These are phyloP conservation scores for Xylaria sp. DNA, from an alignment of 2,329 filamentous ascomycete species.

Conservation along the genomic window DNA sequence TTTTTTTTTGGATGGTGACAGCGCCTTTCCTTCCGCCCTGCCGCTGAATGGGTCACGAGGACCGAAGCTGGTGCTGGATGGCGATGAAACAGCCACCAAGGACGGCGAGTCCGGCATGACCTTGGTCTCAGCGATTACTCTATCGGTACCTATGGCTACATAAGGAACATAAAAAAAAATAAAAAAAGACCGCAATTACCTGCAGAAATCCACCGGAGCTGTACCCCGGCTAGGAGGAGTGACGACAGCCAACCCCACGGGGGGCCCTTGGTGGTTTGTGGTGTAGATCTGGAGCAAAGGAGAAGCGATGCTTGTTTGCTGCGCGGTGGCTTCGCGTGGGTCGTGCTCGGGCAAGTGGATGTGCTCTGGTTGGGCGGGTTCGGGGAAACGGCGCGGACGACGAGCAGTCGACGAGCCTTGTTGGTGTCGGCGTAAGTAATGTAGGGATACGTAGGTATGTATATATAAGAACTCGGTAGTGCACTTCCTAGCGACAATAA, in stretches of 20 bases:
- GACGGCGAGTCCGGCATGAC: conserved; percentile 4
- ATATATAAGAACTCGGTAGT: conserved; percentile 3
- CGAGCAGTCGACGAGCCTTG: conserved; percentile 5
- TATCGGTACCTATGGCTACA: conserved; percentile 5
- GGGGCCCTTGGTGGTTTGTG: conserved; percentile 10
- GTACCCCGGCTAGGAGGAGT: conserved; percentile 21
- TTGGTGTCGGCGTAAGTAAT: not conserved
- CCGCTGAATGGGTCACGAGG: conserved; percentile 16
- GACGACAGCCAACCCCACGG: conserved; percentile 32
- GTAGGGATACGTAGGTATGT: not conserved
- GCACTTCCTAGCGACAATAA: not conserved
- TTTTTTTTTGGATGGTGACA: conserved; percentile 14
- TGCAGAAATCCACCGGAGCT: conserved; percentile 11
- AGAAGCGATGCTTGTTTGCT: conserved; percentile 12
- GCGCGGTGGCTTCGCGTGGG: conserved; percentile 33
- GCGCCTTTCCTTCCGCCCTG: conserved; percentile 15
- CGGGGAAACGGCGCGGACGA: conserved; percentile 37
- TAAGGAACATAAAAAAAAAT: not conserved
- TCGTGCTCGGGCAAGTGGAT: conserved; percentile 43
- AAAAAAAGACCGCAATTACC: not conserved
- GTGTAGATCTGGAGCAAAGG: conserved; percentile 27
- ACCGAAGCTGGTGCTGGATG: not conserved
- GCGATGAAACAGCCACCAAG: conserved; percentile 5
- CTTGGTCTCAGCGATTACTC: not conserved
- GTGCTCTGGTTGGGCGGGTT: conserved; percentile 39